These are phyloP conservation scores for Trichocladium antarcticum DNA, from an alignment of 495 filamentous ascomycete species.

Conservation along the genomic window DNA sequence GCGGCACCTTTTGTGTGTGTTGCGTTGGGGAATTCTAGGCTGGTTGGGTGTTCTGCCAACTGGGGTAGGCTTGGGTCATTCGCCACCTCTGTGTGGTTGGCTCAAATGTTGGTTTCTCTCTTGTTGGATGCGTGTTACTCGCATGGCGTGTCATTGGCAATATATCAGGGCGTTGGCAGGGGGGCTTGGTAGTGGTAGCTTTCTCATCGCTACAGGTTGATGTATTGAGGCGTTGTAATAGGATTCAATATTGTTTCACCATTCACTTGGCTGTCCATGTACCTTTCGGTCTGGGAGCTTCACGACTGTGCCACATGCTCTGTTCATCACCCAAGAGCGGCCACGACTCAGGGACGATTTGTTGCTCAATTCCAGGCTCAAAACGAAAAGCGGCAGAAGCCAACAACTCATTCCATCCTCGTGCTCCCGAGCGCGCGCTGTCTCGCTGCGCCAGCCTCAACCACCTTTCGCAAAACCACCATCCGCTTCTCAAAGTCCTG, in stretches of 20 bases:
- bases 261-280: background rate
- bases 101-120: background rate
- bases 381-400: no score
- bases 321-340: no score
- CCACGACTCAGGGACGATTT: no score
- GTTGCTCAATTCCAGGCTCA: no score
- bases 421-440: slow-evolving; percentile 18
- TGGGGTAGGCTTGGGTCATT: background rate
- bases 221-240: slow-evolving; percentile 9
- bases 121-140: background rate
- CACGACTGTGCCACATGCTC: no score
- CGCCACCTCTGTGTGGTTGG: background rate
- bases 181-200: slow-evolving; percentile 1
- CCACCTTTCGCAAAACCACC: slow-evolving; percentile 39
- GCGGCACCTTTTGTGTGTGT: background rate
- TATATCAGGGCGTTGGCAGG: slow-evolving; percentile 8
- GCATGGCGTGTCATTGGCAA: slow-evolving; percentile 7
- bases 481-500: slow-evolving; percentile 60
- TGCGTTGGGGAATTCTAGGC: background rate
- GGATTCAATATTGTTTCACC: background rate
- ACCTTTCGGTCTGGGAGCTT: no score
- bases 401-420: background rate
- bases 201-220: background rate
- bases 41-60: background rate
- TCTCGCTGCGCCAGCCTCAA: slow-evolving; percentile 34